Evolutionary conservation across 805 yeast genomes (phyloP), one percentile per base, ranked within the genome.

Genomic region (Hanseniaspora nectarophila): DNA sequence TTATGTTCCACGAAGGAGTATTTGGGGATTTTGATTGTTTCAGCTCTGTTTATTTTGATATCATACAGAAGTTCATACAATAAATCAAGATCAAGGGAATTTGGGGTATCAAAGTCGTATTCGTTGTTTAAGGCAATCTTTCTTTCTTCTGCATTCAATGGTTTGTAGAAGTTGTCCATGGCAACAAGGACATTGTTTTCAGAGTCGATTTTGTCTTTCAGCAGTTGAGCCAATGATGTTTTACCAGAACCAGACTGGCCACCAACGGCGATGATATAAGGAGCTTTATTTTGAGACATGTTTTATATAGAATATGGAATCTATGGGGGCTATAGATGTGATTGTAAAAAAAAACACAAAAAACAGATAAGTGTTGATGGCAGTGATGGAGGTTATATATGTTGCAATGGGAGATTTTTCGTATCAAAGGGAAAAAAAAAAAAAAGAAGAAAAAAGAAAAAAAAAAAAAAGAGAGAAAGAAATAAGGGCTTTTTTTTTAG

Each of bases 151-250:
- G 65, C 67, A 1, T 71, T 73, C 58, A 92, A 70, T 0, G 92
- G 92, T 45, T 75, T 78, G 68, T 92, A 92, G 63, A 90, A 92
- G 66, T 90, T 90, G 63, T 92, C 98, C 68, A 88, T 73, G 1
- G 96, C 84, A 20, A 90, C 63, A 53, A 92, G 70, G 12, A 92
- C 90, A 0, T 97, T 86, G 96, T 97, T 89, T 0, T 97, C 97
- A 52, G 86, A 86, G 67, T 86, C 81, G 55, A 79, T 71, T 56
- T 81, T 80, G 52, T 82, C 77, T 49, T 89, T 85, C 59, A 92
- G 82, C 56, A 77, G 76, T 35, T 87, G 80, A 0, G 97, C 92
- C 18, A 92, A 86, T 33, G 95, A 82, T 0, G 97, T 90, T 63
- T 90, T 90, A 1, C 98, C 98, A 0, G 95, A 85, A 1, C 97